These are phyloP conservation scores for Coffea humblotiana DNA, from an alignment of 305 asterid species.

Conservation along the genomic window DNA sequence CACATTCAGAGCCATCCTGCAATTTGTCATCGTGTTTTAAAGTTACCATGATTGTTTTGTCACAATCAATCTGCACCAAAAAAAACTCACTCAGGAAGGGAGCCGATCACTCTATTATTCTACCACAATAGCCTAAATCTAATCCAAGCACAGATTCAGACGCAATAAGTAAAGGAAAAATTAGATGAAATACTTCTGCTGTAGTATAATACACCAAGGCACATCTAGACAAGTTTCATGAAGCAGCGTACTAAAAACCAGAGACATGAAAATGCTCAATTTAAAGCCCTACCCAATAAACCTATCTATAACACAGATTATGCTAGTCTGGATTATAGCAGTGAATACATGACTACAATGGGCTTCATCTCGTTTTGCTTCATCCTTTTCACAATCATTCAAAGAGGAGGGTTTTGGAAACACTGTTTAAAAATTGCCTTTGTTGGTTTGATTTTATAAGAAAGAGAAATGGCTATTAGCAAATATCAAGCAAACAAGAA, in stretches of 20 bases:
- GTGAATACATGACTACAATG: not conserved
- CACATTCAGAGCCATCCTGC: slow-evolving; percentile 85
- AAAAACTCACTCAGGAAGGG: slow-evolving; percentile 23
- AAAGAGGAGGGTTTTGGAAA: not conserved
- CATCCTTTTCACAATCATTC: not conserved
- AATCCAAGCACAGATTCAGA: not conserved
- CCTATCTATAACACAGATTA: too few species aligned
- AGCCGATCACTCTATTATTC: not conserved
- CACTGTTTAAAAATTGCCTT: not conserved
- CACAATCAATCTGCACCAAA: slow-evolving; percentile 74
- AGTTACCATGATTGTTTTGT: slow-evolving; percentile 88
- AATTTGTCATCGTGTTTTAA: slow-evolving; percentile 88
- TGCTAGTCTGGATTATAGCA: not conserved
- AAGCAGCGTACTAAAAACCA: not conserved
- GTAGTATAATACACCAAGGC: not conserved
- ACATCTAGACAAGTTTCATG: not conserved
- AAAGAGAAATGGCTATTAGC: not conserved
- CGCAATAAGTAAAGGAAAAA: not conserved
- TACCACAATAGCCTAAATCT: not conserved
- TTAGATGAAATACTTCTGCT: not conserved
- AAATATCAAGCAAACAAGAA: not conserved
- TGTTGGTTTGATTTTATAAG: not conserved
- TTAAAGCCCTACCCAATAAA: not conserved
- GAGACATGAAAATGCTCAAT: not conserved
- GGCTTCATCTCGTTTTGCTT: not conserved